Percentiles rank a stretch among this genome's conserved stretches.
phyloP scores from a whole-genome alignment of 78 protist species.

The Speleostelium caveatum region DNA sequence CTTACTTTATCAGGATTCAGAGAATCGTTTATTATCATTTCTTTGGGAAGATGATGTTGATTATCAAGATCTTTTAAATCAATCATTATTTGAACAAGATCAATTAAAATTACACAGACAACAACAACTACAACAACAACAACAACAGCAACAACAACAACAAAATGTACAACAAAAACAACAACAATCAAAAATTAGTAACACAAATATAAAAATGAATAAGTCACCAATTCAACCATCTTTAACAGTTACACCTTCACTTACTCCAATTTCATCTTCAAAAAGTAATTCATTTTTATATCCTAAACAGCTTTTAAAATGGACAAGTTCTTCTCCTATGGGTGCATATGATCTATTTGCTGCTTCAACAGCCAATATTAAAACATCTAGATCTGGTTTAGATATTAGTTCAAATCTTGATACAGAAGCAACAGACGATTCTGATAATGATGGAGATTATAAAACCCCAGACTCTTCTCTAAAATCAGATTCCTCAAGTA shows the following conservation, averaged over 20 bases:
- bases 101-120: not conserved
- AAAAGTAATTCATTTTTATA: conserved; percentile 29
- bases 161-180: not conserved
- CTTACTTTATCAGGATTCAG: conserved; percentile 31
- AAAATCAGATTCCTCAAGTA: not conserved
- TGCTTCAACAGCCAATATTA: conserved; percentile 17
- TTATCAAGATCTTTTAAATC: conserved; percentile 1
- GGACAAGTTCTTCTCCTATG: conserved; percentile 43
- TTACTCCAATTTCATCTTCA: conserved; percentile 15
- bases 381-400: conserved; percentile 39
- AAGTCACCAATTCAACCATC: not conserved
- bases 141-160: not conserved
- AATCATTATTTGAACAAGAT: conserved; percentile 20
- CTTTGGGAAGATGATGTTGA: conserved; percentile 52
- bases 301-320: conserved; percentile 38
- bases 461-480: conserved; percentile 66
- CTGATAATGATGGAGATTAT: conserved; percentile 29
- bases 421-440: not conserved
- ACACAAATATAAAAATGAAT: not conserved
- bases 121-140: not conserved
- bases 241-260: not conserved
- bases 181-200: not conserved
- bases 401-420: conserved; percentile 15
- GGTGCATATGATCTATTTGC: conserved; percentile 31
- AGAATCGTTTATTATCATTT: conserved; percentile 47